Conservation (phyloP, 1,284 basidiomycete genomes). For the Neonothopanus nambi region DNA sequence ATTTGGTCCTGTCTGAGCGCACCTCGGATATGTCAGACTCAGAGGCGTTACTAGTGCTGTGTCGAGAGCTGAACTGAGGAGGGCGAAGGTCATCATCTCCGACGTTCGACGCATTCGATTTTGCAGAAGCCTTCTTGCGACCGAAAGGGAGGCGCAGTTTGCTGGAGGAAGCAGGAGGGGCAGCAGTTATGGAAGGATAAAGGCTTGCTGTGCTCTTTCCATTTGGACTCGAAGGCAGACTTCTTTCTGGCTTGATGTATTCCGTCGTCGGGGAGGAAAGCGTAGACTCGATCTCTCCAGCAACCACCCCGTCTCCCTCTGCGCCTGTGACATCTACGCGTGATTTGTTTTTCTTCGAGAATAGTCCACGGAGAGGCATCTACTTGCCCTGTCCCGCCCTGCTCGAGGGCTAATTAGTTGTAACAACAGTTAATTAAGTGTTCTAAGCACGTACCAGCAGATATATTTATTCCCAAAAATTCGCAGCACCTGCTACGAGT, state of each 20-base stretch:
- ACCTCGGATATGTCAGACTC: constrained; percentile 29
- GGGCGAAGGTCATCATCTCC: constrained; percentile 21
- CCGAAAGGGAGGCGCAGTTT: constrained; percentile 44
- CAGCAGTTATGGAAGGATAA: constrained; percentile 24
- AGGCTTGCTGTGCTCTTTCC: constrained; percentile 27
- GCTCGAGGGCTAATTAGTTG: too few species aligned
- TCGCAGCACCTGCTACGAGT: too few species aligned
- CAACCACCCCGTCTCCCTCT: constrained; percentile 1
- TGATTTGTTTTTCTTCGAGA: constrained; percentile 17
- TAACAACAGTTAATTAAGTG: too few species aligned
- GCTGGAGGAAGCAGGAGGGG: constrained; percentile 27
- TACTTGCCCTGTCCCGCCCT: neutral
- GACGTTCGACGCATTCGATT: constrained; percentile 23
- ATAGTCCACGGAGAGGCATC: constrained; percentile 18
- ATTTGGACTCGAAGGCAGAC: constrained; percentile 37
- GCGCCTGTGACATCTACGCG: constrained; percentile 3
- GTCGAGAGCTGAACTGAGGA: constrained; percentile 27
- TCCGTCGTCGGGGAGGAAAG: constrained; percentile 42
- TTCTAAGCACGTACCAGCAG: too few species aligned
- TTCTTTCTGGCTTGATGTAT: constrained; percentile 39
- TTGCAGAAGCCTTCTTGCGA: constrained; percentile 33
- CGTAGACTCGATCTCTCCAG: constrained; percentile 29
- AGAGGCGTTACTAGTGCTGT: constrained; percentile 29
- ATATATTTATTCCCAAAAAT: too few species aligned
- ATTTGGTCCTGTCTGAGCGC: constrained; percentile 24